Base-by-base conservation (phyloP, 2,329 filamentous ascomycete genomes). In the Parafenestella ontariensis region DNA sequence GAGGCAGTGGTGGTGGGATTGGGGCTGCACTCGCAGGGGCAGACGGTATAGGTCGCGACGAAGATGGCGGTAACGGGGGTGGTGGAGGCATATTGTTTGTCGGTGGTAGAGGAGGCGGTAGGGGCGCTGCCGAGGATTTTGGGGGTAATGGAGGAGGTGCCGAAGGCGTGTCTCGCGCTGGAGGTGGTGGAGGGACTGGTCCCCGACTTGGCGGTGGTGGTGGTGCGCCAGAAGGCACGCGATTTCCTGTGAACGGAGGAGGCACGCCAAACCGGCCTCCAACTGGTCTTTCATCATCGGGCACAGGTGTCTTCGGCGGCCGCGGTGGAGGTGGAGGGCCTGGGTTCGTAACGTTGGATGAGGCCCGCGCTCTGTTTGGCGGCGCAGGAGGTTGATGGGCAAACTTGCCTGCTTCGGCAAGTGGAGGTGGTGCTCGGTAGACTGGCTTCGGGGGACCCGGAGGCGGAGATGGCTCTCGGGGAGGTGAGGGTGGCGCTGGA, bases 321-420 rank as follows among this genome's bases (percentile, higher is more conserved):
- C 80, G 71, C 15, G 81, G 87, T 10, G 89, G 88, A 33, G 89
- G 88, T 21, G 87, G 85, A 24, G 89, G 88, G 1, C 84, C 87
- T 26, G 86, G 81, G 44, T 80, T 80, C 9, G 80, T 66, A 62
- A 82, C 50, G 65, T 79, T 72, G 9, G 82, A 84, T 15, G 77
- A 72, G 57, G 83, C 83, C 62, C 82, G 73, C 54, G 78, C 73
- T 68, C 82, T 75, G 69, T 80, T 65, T 74, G 83, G 71, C 50
- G 76, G 77, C 28, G 75, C 68, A 11, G 79, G 71, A 18, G 80
- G 81, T 52, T 81, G 78, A 26, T 80, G 75, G 3, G 89, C 92
- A 71, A 87, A 95, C 76, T 91, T 96, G 33, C 95, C 95, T 53
- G 95, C 95, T 74, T 96, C 93, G 50, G 91, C 87, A 55, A 98